phyloP scores from a whole-genome alignment of 768 basidiomycete genomes.

The Termitomyces sp. region DNA sequence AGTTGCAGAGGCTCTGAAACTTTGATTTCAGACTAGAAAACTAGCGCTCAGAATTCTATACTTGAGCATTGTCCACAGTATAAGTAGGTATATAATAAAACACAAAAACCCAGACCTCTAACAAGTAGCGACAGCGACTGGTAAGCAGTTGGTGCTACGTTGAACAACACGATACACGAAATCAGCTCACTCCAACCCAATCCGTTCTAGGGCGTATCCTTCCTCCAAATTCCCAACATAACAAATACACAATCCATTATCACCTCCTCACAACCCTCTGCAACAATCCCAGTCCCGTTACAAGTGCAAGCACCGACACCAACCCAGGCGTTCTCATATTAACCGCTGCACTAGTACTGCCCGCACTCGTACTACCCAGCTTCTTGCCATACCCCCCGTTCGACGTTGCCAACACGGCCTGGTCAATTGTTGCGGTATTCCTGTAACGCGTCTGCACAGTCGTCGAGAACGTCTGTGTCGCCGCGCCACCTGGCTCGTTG shows the following conservation, averaged over 20 bases:
- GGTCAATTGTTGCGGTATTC: constrained; percentile 57
- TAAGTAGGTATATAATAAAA: constrained; percentile 3
- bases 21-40: no score
- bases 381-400: constrained; percentile 34
- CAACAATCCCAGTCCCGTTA: neutral
- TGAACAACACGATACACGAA: neutral
- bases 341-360: constrained; percentile 21
- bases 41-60: no score
- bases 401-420: constrained; percentile 50
- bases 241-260: neutral
- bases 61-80: neutral
- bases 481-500: constrained; percentile 23
- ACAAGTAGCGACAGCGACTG: constrained; percentile 1
- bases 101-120: neutral
- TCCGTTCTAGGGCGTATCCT: no score
- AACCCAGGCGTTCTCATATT: neutral
- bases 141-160: neutral
- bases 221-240: neutral
- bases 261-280: neutral
- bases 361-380: constrained; percentile 31
- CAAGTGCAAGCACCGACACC: constrained; percentile 1
- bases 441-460: constrained; percentile 52
- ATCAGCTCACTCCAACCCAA: neutral
- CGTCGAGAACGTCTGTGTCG: constrained; percentile 50
- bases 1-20: no score